Evolutionary conservation across 768 basidiomycete genomes (phyloP).

Genomic region (Agaricus bisporus): DNA sequence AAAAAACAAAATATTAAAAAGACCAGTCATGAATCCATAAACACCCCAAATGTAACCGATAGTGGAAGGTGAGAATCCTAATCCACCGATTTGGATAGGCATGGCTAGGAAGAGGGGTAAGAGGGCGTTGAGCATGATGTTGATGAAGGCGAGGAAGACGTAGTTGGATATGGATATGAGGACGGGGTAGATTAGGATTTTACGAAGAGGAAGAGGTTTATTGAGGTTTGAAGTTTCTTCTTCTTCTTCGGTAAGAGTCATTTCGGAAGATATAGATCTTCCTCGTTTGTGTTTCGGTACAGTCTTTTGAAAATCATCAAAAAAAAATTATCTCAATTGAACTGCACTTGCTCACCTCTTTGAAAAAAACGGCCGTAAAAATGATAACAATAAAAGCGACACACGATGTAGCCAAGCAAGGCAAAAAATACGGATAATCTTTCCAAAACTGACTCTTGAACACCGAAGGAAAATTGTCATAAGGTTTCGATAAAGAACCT

Average conservation of each 20-base stretch:
- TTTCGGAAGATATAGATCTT: constrained; percentile 12
- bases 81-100: constrained; percentile 58
- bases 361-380: constrained; percentile 30
- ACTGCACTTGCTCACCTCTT: no score
- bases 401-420: constrained; percentile 41
- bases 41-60: constrained; percentile 54
- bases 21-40: constrained; percentile 34
- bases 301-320: constrained; percentile 20
- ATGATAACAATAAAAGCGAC: constrained; percentile 29
- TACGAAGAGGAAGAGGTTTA: constrained; percentile 34
- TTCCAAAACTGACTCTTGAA: constrained; percentile 56
- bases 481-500: constrained; percentile 58
- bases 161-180: constrained; percentile 68
- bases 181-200: constrained; percentile 46
- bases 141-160: constrained; percentile 55
- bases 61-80: constrained; percentile 50
- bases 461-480: constrained; percentile 55
- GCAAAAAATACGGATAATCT: constrained; percentile 71
- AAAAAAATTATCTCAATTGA: no score
- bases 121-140: constrained; percentile 46
- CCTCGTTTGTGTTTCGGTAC: constrained; percentile 17
- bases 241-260: constrained; percentile 9
- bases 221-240: constrained; percentile 14
- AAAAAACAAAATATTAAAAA: constrained; percentile 37
- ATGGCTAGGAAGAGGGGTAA: constrained; percentile 69